Evolutionary conservation across 2,329 filamentous ascomycete genomes (phyloP).

Genomic region (Cladobotryum mycophilum): DNA sequence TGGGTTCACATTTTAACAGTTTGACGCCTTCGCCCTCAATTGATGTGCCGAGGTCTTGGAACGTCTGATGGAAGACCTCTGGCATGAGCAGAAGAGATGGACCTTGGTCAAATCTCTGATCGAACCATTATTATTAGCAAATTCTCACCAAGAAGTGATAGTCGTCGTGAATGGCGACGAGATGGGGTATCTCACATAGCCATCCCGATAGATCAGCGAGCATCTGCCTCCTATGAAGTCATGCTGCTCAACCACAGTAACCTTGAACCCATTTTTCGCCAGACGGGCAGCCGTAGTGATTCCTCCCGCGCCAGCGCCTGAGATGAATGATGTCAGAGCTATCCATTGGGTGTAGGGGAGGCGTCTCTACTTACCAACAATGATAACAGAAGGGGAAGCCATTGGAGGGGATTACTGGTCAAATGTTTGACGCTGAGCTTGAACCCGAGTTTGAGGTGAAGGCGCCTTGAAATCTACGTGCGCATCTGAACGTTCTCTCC

Average conservation of each 20-base stretch:
- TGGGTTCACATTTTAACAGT: conserved; percentile 65
- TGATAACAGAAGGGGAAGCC: neutral
- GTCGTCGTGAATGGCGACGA: neutral
- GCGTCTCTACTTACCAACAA: neutral
- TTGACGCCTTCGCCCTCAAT: conserved; percentile 60
- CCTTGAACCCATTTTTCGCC: conserved; percentile 60
- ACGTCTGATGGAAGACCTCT: conserved; percentile 62
- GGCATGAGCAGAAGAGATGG: conserved; percentile 68
- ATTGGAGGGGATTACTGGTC: neutral
- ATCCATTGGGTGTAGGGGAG: no score
- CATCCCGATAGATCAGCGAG: conserved; percentile 54
- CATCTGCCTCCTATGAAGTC: conserved; percentile 65
- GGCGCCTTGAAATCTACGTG: no score
- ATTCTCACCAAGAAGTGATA: neutral
- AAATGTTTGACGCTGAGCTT: neutral
- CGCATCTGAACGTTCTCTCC: no score
- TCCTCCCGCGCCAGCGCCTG: conserved; percentile 66
- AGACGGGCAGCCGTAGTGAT: conserved; percentile 66
- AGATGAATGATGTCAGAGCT: neutral
- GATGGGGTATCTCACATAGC: conserved; percentile 27
- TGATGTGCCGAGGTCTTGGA: conserved; percentile 61
- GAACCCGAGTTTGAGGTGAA: neutral
- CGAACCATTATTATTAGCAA: neutral
- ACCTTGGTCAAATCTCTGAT: conserved; percentile 62
- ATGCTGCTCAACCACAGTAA: conserved; percentile 78